Evolutionary conservation across 1,139 yeast species (phyloP).

Genomic region (Yamadazyma blattariae): DNA sequence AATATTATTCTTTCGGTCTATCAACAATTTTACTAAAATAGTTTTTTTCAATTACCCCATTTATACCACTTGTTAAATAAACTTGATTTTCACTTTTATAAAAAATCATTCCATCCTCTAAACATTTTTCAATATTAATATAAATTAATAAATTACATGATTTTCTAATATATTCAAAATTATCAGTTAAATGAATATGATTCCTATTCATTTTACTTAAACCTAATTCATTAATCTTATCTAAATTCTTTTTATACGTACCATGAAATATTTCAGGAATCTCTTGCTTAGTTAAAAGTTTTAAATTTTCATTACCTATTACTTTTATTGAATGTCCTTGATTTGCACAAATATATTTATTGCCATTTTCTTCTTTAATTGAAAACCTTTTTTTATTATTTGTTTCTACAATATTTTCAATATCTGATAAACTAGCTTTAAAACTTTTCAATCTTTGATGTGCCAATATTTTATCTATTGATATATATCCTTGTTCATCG

Average conservation of each 20-base stretch:
- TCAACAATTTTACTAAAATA: constrained; percentile 45
- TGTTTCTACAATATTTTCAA: constrained; percentile 56
- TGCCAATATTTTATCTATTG: constrained; percentile 47
- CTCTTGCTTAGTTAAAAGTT: constrained; percentile 13
- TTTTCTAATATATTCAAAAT: constrained; percentile 71
- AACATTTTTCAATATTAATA: constrained; percentile 49
- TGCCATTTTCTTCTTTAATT: constrained; percentile 21
- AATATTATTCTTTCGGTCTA: no score
- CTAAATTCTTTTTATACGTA: constrained; percentile 54
- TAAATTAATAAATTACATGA: constrained; percentile 60
- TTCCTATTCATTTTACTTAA: constrained; percentile 69
- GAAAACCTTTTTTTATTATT: constrained; percentile 74
- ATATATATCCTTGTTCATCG: constrained; percentile 65
- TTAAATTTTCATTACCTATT: constrained; percentile 35
- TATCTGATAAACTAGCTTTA: constrained; percentile 53
- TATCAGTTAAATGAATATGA: constrained; percentile 70
- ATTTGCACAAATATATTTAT: constrained; percentile 65
- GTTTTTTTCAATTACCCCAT: constrained; percentile 49
- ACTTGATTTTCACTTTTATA: constrained; percentile 73
- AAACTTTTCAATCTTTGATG: constrained; percentile 60
- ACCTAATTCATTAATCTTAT: constrained; percentile 45
- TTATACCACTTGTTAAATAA: constrained; percentile 58
- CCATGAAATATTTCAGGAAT: constrained; percentile 68
- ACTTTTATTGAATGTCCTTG: constrained; percentile 85
- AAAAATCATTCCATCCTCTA: constrained; percentile 50